Evolutionary conservation across 2,329 filamentous ascomycete genomes (phyloP).

Genomic region (Aspergillaceae sp.): DNA sequence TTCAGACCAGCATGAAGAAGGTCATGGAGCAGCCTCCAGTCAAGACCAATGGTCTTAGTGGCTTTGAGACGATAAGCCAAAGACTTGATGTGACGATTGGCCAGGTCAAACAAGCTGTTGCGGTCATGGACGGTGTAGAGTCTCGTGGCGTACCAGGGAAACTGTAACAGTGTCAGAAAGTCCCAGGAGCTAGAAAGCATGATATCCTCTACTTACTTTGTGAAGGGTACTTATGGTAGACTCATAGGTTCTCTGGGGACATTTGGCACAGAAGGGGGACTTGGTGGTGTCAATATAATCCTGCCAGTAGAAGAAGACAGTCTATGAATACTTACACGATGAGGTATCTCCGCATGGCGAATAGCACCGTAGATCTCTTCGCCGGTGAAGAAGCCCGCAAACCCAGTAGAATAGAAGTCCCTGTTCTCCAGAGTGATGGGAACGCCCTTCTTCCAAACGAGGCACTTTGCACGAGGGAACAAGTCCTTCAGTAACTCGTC

Average conservation of each 20-base stretch:
- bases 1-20: slow-evolving; percentile 33
- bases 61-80: slow-evolving; percentile 56
- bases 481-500: slow-evolving; percentile 43
- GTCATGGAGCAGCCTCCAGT: slow-evolving; percentile 30
- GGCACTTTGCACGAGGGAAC: slow-evolving; percentile 45
- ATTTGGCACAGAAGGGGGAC: slow-evolving; percentile 44
- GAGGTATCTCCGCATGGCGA: slow-evolving; percentile 42
- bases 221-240: slow-evolving; percentile 43
- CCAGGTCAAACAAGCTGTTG: slow-evolving; percentile 36
- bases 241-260: slow-evolving; percentile 46
- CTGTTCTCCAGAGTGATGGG: slow-evolving; percentile 26
- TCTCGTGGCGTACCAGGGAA: slow-evolving; percentile 41
- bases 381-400: slow-evolving; percentile 42
- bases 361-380: slow-evolving; percentile 43
- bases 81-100: slow-evolving; percentile 54
- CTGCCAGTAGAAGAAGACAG: neutral
- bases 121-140: slow-evolving; percentile 42
- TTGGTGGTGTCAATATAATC: slow-evolving; percentile 13
- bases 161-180: slow-evolving; percentile 26
- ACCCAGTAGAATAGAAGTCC: slow-evolving; percentile 42
- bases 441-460: slow-evolving; percentile 35
- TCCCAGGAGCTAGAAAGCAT: neutral
- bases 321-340: slow-evolving; percentile 35
- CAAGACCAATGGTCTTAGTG: slow-evolving; percentile 29
- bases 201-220: slow-evolving; percentile 30